A percentile compares a stretch with the other conserved stretches of the same genome.
Evolutionary conservation across 1,284 basidiomycete species (phyloP).

Genomic region (Austropuccinia psidii): DNA sequence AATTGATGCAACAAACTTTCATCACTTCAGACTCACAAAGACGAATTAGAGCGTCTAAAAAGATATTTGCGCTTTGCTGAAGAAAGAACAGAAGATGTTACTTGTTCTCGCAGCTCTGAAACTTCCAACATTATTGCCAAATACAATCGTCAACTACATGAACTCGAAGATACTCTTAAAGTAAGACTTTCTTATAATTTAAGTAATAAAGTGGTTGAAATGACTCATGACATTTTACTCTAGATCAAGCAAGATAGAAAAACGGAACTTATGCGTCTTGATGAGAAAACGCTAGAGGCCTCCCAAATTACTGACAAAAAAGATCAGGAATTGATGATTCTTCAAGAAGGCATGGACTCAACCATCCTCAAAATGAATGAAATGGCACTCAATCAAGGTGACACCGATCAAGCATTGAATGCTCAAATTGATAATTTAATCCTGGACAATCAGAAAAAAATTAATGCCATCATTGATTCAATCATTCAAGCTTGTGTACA

Average conservation of each 20-base stretch:
- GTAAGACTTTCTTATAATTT: conserved; percentile 60
- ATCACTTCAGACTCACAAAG: conserved; percentile 67
- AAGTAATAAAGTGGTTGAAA: too few relatives aligned
- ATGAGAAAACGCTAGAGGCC: conserved; percentile 65
- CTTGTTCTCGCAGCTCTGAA: conserved; percentile 84
- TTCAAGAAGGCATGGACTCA: conserved; percentile 92
- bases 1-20: too few relatives aligned
- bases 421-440: conserved; percentile 96
- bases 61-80: conserved; percentile 95
- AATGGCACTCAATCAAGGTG: conserved; percentile 57
- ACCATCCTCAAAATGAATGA: conserved; percentile 86
- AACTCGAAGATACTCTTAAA: conserved; percentile 85
- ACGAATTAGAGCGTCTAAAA: conserved; percentile 85
- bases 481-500: conserved; percentile 94
- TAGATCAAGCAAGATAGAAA: conserved; percentile 92
- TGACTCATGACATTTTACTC: too few relatives aligned
- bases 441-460: conserved; percentile 92
- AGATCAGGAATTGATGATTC: conserved; percentile 88
- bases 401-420: conserved; percentile 79
- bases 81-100: conserved; percentile 89
- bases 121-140: conserved; percentile 79
- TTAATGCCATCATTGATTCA: conserved; percentile 98
- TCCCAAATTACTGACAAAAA: conserved; percentile 84
- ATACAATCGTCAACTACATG: conserved; percentile 91
- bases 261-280: conserved; percentile 71